phyloP scores from a whole-genome alignment of 805 yeast genomes.

The Saccharomycopsis fermentans region DNA sequence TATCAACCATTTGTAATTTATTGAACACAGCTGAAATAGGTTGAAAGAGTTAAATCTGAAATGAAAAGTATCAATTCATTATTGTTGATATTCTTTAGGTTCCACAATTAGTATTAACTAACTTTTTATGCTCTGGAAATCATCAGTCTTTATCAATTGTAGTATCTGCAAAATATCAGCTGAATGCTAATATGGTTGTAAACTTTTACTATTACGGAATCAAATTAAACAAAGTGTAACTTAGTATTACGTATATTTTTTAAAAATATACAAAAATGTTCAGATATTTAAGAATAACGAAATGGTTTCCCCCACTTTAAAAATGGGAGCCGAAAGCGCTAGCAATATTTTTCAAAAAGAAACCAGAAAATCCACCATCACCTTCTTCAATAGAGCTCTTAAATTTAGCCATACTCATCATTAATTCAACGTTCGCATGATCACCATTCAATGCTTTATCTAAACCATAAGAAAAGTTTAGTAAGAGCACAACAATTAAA shows the following conservation, averaged over 20 bases:
- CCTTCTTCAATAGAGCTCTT: neutral
- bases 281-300: neutral
- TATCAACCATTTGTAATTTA: neutral
- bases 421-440: neutral
- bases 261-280: neutral
- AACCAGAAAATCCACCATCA: neutral
- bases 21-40: neutral
- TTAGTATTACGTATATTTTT: neutral
- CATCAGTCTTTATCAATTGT: neutral
- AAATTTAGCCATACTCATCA: neutral
- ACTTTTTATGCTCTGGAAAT: no score
- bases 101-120: neutral
- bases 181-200: no score
- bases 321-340: constrained; percentile 27
- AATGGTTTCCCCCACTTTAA: neutral
- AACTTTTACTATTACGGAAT: no score
- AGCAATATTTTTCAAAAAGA: constrained; percentile 34
- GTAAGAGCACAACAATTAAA: constrained; percentile 49
- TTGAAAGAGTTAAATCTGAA: neutral
- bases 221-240: neutral
- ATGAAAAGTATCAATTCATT: neutral
- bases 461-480: constrained; percentile 67
- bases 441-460: constrained; percentile 21
- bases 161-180: neutral
- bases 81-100: neutral